A percentile compares a stretch with the other conserved stretches of the same genome.
These are phyloP conservation scores for Fusarium subtropicale DNA, from an alignment of 2,329 filamentous ascomycete genomes.

Conservation along the genomic window DNA sequence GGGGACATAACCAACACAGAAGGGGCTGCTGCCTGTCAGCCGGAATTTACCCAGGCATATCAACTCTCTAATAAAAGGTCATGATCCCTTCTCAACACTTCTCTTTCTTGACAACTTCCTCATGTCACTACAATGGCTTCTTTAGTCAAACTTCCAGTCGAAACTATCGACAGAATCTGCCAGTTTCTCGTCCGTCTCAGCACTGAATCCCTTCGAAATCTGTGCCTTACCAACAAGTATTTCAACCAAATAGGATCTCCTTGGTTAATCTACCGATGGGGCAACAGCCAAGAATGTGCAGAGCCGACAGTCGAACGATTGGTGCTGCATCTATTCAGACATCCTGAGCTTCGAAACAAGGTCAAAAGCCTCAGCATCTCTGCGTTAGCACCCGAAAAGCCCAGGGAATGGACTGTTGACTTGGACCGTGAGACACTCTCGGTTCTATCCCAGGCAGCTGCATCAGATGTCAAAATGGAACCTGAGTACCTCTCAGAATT, in stretches of 20 bases:
- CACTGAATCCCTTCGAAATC: fast-evolving
- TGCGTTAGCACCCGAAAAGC: fast-evolving
- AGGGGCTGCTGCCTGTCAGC: no score
- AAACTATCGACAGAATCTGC: not conserved
- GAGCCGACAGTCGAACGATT: not conserved
- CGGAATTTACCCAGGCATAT: not conserved
- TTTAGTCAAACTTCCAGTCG: not conserved
- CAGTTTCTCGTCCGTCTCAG: fast-evolving
- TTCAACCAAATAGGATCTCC: not conserved
- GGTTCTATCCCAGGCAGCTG: not conserved
- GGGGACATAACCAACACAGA: no score
- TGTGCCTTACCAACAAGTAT: not conserved
- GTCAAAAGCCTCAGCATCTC: not conserved
- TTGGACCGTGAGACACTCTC: not conserved
- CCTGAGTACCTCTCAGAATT: fast-evolving
- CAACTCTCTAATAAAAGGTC: not conserved
- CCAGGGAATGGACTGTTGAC: not conserved
- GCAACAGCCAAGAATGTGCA: not conserved
- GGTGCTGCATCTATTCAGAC: not conserved
- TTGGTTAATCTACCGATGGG: not conserved
- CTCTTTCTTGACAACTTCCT: not conserved
- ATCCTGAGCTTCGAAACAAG: not conserved
- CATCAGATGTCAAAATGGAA: not conserved
- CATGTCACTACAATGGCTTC: not conserved
- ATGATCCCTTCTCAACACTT: fast-evolving